phyloP scores from a whole-genome alignment of 345 rosid species.

The Murraya koenigii region DNA sequence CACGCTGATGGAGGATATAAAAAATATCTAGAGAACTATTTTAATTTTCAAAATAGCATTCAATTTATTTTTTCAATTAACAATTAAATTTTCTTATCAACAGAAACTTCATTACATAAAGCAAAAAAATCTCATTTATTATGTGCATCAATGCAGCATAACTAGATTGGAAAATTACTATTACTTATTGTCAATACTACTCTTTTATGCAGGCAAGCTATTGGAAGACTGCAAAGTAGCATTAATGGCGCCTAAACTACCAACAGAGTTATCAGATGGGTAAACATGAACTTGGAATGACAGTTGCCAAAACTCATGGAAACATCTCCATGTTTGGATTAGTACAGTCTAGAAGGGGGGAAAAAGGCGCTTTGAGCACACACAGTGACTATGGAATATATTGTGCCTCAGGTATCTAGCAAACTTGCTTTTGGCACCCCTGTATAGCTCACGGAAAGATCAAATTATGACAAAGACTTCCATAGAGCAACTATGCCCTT shows the following conservation, averaged over 20 bases:
- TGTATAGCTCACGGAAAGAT: too few relatives aligned
- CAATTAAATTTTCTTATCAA: not conserved
- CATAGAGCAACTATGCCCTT: not conserved
- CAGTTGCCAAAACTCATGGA: not conserved
- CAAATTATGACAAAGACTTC: too few relatives aligned
- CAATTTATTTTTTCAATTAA: not conserved
- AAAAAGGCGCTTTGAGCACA: not conserved
- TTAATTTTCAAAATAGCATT: not conserved
- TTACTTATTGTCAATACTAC: not conserved
- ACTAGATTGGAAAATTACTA: not conserved
- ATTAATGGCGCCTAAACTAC: not conserved
- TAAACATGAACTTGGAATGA: not conserved
- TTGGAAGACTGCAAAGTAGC: not conserved
- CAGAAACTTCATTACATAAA: not conserved
- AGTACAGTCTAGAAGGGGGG: not conserved
- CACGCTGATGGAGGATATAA: not conserved
- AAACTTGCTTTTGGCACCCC: not conserved
- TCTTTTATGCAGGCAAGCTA: not conserved
- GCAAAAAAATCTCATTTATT: not conserved
- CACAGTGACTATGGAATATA: not conserved
- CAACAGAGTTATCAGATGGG: not conserved
- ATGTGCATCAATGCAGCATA: not conserved
- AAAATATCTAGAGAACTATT: not conserved
- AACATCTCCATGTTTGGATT: not conserved
- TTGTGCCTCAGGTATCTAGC: not conserved